phyloP scores from a whole-genome alignment of 257 asterid genomes.

The Lycium ferocissimum region DNA sequence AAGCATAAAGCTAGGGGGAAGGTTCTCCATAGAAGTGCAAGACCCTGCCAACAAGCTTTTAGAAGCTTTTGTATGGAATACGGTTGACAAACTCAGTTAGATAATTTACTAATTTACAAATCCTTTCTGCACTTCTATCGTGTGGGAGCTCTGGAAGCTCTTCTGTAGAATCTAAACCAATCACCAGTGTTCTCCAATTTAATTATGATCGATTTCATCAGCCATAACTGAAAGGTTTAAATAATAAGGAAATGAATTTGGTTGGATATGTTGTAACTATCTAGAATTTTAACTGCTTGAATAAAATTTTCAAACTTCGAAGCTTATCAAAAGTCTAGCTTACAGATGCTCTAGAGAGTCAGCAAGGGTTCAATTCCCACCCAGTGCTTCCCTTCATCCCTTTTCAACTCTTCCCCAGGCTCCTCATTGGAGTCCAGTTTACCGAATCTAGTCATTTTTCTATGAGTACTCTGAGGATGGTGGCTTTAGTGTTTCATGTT shows the following conservation, averaged over 20 bases:
- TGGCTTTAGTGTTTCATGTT: conserved; percentile 19
- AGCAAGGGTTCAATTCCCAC: not conserved
- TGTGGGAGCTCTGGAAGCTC: not conserved
- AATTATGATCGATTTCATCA: not conserved
- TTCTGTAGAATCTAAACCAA: conserved; percentile 2
- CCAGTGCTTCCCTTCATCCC: not conserved
- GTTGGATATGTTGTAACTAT: conserved; percentile 21
- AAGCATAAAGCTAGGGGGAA: not conserved
- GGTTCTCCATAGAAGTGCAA: not conserved
- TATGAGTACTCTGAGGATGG: not conserved
- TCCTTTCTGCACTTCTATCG: conserved; percentile 14
- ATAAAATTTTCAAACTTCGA: not conserved
- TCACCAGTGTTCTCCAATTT: conserved; percentile 6
- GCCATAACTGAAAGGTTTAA: conserved; percentile 11
- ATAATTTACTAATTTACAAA: not conserved
- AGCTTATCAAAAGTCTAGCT: not conserved
- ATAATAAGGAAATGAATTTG: conserved; percentile 14
- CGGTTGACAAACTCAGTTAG: not conserved
- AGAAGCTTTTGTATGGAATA: not conserved
- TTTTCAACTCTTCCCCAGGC: conserved; percentile 8
- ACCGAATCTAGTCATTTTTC: conserved; percentile 7
- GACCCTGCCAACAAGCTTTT: not conserved
- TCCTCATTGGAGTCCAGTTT: conserved; percentile 9
- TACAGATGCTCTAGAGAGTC: conserved; percentile 20
- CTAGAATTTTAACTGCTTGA: not conserved